Base-by-base conservation (phyloP, 495 filamentous ascomycete species). In the Aspergillus cristatus region DNA sequence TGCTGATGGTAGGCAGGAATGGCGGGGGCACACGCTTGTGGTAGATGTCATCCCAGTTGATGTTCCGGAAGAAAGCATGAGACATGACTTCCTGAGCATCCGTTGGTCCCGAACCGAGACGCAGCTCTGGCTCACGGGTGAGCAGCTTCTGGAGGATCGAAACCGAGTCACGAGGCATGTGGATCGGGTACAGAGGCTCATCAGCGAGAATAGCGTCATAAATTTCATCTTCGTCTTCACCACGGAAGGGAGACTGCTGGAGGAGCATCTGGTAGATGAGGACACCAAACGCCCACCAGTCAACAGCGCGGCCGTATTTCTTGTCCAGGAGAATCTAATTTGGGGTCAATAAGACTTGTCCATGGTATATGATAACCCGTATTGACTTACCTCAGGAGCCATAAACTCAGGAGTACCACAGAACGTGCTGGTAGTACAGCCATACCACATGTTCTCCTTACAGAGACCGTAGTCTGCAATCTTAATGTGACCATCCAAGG, bases 211-310 rank as follows among this genome's bases (percentile, higher is more conserved):
- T 97, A 31, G 91, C 90, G 53, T 99, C 91, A 74, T 99, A 99
- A 45, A 99, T 99, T 64, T 99, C 91, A 62, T 99, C 91, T 55
- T 99, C 91, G 54, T 99, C 91, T 57, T 99, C 91, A 52, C 91
- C 91, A 54, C 91, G 83, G 84, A 99, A 99, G 3, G 91, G 91
- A 16, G 89, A 96, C 55, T 99, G 91, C 53, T 99, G 91, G 28
- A 99, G 78, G 30, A 99, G 80, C 91, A 99, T 99, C 67, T 99
- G 91, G 62, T 99, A 99, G 45, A 99, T 99, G 42, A 99, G 70
- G 24, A 99, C 91, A 51, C 91, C 91, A 60, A 99, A 99, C n/a
- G 91, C 91, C 91, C 91, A 99, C 91, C 91, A 99, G 60, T 99
- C 91, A 40, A 99, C 91, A n/a, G 91, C 89, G 35, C 91, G 80